A percentile compares a stretch with the other conserved stretches of the same genome.
Evolutionary conservation across 2,329 filamentous ascomycete genomes (phyloP).

Genomic region (Tolypocladium tundrense): DNA sequence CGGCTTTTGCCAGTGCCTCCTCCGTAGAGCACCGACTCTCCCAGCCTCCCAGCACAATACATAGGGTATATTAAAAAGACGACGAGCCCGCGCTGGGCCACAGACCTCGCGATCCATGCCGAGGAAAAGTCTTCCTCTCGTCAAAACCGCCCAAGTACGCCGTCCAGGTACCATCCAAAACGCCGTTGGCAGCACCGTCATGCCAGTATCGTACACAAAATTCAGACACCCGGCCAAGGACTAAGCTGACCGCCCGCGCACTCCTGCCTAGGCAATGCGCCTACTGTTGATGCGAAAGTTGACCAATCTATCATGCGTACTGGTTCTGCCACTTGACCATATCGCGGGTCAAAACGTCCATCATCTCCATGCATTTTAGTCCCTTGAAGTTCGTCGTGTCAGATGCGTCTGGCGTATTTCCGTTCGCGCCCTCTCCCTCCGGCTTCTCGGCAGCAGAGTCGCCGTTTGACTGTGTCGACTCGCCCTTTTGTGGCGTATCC

Average conservation of each 20-base stretch:
- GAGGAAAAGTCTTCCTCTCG: background rate
- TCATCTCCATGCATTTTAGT: conserved; percentile 76
- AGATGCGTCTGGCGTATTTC: conserved; percentile 11
- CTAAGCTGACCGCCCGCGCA: background rate
- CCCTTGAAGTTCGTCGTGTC: conserved; percentile 55
- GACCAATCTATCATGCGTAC: conserved; percentile 30
- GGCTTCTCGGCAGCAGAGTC: conserved; percentile 13
- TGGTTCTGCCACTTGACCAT: conserved; percentile 79
- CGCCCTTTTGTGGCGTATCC: conserved; percentile 24
- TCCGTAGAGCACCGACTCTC: background rate
- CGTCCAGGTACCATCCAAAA: conserved; percentile 5
- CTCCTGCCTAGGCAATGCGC: background rate
- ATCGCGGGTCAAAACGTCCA: conserved; percentile 73
- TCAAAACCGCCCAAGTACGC: background rate
- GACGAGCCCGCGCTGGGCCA: background rate
- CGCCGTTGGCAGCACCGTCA: conserved; percentile 1
- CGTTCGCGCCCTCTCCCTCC: conserved; percentile 12
- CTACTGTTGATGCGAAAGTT: background rate
- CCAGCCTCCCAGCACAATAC: background rate
- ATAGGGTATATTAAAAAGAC: conserved; percentile 9
- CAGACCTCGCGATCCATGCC: background rate
- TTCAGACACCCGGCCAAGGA: conserved; percentile 2
- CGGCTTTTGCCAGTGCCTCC: background rate
- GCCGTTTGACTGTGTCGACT: conserved; percentile 25
- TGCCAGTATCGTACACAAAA: conserved; percentile 6